Evolutionary conservation across 1,139 yeast genomes (phyloP), one percentile per base, ranked within the genome.

Genomic region (Neolecta irregularis): DNA sequence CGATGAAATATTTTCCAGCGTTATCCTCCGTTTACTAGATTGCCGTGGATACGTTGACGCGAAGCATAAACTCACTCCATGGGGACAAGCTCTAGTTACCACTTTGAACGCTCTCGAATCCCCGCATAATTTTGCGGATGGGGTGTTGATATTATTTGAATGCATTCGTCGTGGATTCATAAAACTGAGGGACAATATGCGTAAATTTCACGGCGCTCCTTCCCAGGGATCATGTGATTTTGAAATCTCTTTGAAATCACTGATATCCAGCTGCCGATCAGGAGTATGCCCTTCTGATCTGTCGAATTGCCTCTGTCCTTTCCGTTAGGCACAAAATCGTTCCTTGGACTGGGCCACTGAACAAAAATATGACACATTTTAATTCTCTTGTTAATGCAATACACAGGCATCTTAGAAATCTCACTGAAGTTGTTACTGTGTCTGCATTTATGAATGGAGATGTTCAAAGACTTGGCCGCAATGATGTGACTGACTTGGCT

Each of bases 291-390:
- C 52, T 67, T 8, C 52, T 75, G 34, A 54, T 77, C 20, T 63
- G 80, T 2, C 61, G 83, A 43, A 56, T 75, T 2, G 68, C 76
- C 26, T 61, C 75, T 2, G 58, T 74, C 31, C 64, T 69, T 40
- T 64, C 62, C 43, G 58, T 73, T 29, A 61, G 66, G 15, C 70
- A 72, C 44, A 60, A 55, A 17, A 74, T 77, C 4, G 64, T 68
- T 24, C 72, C 71, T 43, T 67, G 74, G 50, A 69, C 69, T 40
- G 88, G 88, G 0, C 85, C 88, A 4, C 60, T 77, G 30, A 75
- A 79, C 17, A 64, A 76, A 42, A 64, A 66, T 36, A 60, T 78
- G 24, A 58, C 76, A 38, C 63, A 69, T 30, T 78, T 76, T 51
- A 67, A 88, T 50, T 74, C 83, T 11, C 72, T 74, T 40, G 54